phyloP scores from a whole-genome alignment of 805 yeast genomes.

The Kluyveromyces aestuarii region DNA sequence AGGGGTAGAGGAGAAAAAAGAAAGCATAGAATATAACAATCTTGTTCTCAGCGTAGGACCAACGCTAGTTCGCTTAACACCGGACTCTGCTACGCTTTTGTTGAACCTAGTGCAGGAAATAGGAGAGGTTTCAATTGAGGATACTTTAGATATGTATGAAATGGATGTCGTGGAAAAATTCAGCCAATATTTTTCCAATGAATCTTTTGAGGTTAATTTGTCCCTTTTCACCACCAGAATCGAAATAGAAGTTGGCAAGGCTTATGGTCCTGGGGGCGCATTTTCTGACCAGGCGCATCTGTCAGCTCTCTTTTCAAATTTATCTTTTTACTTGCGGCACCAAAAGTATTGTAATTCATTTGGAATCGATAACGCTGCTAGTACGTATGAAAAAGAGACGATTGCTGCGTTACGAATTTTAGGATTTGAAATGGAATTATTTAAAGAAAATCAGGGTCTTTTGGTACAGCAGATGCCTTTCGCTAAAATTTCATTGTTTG shows the following conservation, averaged over 20 bases:
- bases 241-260: background rate
- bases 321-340: constrained; percentile 6
- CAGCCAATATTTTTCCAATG: constrained; percentile 24
- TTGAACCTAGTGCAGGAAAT: constrained; percentile 27
- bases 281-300: constrained; percentile 16
- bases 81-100: background rate
- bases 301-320: constrained; percentile 11
- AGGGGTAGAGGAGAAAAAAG: background rate
- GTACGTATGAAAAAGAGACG: background rate
- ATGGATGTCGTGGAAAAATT: constrained; percentile 43
- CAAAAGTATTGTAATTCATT: background rate
- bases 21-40: constrained; percentile 41
- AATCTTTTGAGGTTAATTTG: constrained; percentile 33
- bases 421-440: background rate
- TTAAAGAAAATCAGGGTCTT: background rate
- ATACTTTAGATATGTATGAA: constrained; percentile 58
- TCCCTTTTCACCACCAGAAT: constrained; percentile 40
- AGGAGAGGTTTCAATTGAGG: constrained; percentile 34
- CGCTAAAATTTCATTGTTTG: background rate
- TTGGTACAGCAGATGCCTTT: background rate
- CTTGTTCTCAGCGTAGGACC: constrained; percentile 44
- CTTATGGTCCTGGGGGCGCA: background rate
- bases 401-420: background rate
- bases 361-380: background rate
- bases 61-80: background rate